Percentiles rank a stretch among this genome's conserved stretches.
These are phyloP conservation scores for Saccharomycopsis javanensis DNA, from an alignment of 805 yeast genomes.

Conservation along the genomic window DNA sequence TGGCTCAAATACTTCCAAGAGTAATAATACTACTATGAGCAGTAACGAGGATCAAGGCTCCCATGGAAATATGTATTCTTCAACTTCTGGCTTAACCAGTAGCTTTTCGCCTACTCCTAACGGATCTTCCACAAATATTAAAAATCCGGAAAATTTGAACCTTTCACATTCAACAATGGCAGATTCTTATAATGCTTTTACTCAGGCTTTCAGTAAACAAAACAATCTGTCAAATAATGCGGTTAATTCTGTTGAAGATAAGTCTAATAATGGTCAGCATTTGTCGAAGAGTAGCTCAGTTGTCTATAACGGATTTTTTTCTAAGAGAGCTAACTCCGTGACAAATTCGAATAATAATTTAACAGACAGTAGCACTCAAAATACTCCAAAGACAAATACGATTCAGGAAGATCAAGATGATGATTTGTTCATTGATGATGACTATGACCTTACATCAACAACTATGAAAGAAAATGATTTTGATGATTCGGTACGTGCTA, in stretches of 20 bases:
- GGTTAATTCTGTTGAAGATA: neutral
- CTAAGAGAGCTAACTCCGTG: conserved; percentile 5
- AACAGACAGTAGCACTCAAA: neutral
- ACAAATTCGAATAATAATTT: neutral
- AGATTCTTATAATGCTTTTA: neutral
- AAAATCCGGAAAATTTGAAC: neutral
- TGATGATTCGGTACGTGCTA: neutral
- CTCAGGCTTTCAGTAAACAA: neutral
- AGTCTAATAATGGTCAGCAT: neutral
- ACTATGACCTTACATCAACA: neutral
- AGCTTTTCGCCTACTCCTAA: neutral
- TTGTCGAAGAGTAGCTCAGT: conserved; percentile 10
- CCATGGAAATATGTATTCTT: neutral
- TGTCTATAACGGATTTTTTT: conserved; percentile 17
- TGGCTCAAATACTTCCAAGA: neutral
- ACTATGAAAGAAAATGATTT: neutral
- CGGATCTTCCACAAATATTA: neutral
- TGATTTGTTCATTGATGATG: neutral
- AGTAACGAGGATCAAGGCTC: neutral
- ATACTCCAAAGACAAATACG: neutral
- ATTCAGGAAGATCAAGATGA: neutral
- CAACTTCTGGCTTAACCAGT: neutral
- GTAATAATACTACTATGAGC: neutral
- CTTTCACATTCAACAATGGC: neutral
- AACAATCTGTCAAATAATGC: neutral